Evolutionary conservation across 2,329 filamentous ascomycete species (phyloP).

Genomic region (Epichloe elymi): DNA sequence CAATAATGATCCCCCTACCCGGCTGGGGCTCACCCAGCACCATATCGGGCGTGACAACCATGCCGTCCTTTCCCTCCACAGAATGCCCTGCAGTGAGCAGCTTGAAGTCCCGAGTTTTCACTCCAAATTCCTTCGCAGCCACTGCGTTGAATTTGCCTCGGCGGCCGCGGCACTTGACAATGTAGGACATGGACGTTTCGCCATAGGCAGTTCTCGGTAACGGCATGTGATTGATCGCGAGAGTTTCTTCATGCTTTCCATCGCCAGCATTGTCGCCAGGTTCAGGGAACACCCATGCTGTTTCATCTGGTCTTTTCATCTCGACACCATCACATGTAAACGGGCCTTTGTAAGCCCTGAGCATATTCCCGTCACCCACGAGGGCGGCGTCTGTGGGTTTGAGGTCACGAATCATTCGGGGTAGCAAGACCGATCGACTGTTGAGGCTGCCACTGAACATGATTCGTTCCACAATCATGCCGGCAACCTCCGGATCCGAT

Average conservation of each 20-base stretch:
- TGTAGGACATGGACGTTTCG: constrained; percentile 66
- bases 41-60: constrained; percentile 70
- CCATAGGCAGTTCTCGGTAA: constrained; percentile 59
- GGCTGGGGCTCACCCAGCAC: constrained; percentile 56
- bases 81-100: constrained; percentile 48
- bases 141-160: constrained; percentile 68
- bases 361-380: constrained; percentile 46
- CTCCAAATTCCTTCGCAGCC: constrained; percentile 50
- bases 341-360: constrained; percentile 60
- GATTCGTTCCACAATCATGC: constrained; percentile 18
- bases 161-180: constrained; percentile 62
- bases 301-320: constrained; percentile 11
- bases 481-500: constrained; percentile 19
- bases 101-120: constrained; percentile 45
- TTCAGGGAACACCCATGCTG: constrained; percentile 17
- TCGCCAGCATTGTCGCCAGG: constrained; percentile 7
- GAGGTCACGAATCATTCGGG: constrained; percentile 15
- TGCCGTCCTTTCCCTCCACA: constrained; percentile 51
- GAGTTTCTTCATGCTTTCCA: constrained; percentile 6
- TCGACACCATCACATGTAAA: constrained; percentile 11
- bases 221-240: constrained; percentile 14
- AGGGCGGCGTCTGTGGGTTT: constrained; percentile 32
- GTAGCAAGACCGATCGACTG: constrained; percentile 12
- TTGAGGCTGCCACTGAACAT: constrained; percentile 23
- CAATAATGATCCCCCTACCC: constrained; percentile 62